Evolutionary conservation across 129 eudicot genomes (phyloP).

Genomic region (Chrysanthemum lavandulifolium): DNA sequence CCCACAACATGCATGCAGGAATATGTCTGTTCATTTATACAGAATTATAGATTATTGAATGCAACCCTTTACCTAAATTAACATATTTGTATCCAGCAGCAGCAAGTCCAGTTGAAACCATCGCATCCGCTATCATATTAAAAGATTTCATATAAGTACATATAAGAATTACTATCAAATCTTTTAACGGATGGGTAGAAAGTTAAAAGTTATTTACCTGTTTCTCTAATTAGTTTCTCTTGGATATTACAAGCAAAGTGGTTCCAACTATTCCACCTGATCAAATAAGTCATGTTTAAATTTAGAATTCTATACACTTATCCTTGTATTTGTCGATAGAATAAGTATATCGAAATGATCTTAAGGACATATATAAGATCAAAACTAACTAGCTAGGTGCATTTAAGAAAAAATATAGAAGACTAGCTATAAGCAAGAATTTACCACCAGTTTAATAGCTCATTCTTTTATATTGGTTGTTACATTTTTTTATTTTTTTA

Average conservation of each 20-base stretch:
- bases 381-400: too few relatives aligned
- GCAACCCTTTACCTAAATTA: constrained; percentile 52
- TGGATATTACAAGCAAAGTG: constrained; percentile 69
- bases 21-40: constrained; percentile 8
- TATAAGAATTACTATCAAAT: neutral
- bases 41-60: neutral
- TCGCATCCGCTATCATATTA: constrained; percentile 64
- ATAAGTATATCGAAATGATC: too few relatives aligned
- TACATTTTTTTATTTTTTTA: too few relatives aligned
- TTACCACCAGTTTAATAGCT: too few relatives aligned
- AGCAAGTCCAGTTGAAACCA: constrained; percentile 79
- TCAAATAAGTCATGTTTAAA: neutral
- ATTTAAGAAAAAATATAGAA: too few relatives aligned
- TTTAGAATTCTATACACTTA: too few relatives aligned
- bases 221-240: constrained; percentile 66
- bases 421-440: too few relatives aligned
- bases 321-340: too few relatives aligned
- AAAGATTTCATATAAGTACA: neutral
- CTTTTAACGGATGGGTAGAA: neutral
- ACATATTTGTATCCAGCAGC: constrained; percentile 66
- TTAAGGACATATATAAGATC: too few relatives aligned
- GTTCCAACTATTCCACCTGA: constrained; percentile 98
- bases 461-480: too few relatives aligned
- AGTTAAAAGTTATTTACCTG: constrained; percentile 42
- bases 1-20: constrained; percentile 29